Base-by-base conservation (phyloP, 2,329 filamentous ascomycete species). In the Talaromyces rugulosus region DNA sequence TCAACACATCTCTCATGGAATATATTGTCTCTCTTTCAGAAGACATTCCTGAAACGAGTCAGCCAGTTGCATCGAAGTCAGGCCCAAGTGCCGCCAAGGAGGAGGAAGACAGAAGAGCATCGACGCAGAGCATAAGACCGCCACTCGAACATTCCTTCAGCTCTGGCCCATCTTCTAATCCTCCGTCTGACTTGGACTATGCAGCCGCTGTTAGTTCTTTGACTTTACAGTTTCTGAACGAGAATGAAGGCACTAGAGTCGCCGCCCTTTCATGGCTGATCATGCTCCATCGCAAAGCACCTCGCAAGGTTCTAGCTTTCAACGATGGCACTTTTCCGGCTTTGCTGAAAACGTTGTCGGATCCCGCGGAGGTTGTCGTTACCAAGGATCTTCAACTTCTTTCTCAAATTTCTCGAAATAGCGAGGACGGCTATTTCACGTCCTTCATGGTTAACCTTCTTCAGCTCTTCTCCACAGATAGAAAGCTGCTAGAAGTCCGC, bases 381-480 rank as follows among this genome's bases (percentile, higher is more conserved):
- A 98, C 92, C 4, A 91, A 95, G 69, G 95, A 99, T 74, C 79
- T 99, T 33, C 91, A 98, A 66, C 82, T 99, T 16, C 83, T 99
- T 2, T 98, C 94, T 0, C 95, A 99, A 68, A 98, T 99, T 60
- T 98, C 94, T 2, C 88, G 90, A 66, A 96, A 97, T 69, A 98
- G 92, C 72, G 95, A 98, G 70, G 95, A 99, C 71, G 92, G 93
- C 66, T 98, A 98, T 76, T 99, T 99, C 73, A 89, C 91, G 1
- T 96, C 94, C 28, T 99, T 99, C 74, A 99, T 99, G 95, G 90
- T 97, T 64, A 96, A 96, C 72, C 81, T 99, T 9, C 81, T 99
- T 51, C 95, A 97, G 72, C 84, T 99, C 1, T 99, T 99, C 73
- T 96, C 92, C 50, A 98, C 95, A 0, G 95, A 99, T 73, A 85